phyloP scores from a whole-genome alignment of 2,329 filamentous ascomycete genomes.

The Aspergillus quadricinctus region DNA sequence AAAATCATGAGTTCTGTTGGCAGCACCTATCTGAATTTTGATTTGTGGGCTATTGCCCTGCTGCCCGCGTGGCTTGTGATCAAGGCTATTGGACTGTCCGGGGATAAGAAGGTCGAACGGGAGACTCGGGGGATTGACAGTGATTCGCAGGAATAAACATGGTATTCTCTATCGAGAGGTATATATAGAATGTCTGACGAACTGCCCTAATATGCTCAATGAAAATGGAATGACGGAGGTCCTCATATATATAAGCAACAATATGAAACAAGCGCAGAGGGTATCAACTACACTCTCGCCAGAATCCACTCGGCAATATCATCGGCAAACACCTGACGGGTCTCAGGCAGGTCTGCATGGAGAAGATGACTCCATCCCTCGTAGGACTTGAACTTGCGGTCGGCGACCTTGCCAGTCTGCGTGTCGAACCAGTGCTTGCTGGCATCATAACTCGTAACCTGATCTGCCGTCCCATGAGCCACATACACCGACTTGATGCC shows the following conservation, averaged over 20 bases:
- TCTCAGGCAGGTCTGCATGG: conserved; percentile 4
- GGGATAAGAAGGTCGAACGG: conserved; percentile 27
- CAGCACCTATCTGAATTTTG: conserved; percentile 67
- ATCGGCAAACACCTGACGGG: background rate
- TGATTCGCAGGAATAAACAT: background rate
- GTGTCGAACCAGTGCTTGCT: conserved; percentile 6
- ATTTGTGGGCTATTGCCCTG: conserved; percentile 61
- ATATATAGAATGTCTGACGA: background rate
- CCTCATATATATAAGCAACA: background rate
- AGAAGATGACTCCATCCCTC: conserved; percentile 7
- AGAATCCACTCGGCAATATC: background rate
- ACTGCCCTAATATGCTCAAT: too few species aligned
- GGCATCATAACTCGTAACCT: conserved; percentile 4
- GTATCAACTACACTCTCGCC: background rate
- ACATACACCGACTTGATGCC: conserved; percentile 6
- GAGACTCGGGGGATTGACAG: conserved; percentile 7
- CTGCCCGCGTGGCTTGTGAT: conserved; percentile 65
- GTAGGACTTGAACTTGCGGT: conserved; percentile 3
- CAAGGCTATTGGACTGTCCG: conserved; percentile 47
- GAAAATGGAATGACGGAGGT: background rate
- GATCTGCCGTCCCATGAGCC: conserved; percentile 4
- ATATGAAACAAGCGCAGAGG: background rate
- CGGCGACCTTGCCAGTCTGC: conserved; percentile 1
- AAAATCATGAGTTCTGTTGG: conserved; percentile 61
- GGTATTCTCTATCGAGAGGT: too few species aligned